phyloP scores from a whole-genome alignment of 345 rosid species.

The Microthlaspi erraticum region DNA sequence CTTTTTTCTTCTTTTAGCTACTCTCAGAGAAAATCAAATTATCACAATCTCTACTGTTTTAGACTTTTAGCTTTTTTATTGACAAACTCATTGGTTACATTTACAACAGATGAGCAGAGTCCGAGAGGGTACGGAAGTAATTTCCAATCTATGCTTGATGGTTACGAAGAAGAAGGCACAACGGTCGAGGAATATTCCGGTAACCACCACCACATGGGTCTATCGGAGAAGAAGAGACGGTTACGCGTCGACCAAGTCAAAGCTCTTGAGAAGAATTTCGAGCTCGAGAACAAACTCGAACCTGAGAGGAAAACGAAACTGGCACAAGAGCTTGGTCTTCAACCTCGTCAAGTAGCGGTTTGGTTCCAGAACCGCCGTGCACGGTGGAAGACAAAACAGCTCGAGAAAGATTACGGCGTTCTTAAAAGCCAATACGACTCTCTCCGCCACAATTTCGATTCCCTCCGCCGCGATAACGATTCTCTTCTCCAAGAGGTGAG shows the following conservation, averaged over 20 bases:
- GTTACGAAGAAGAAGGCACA: slow-evolving; percentile 78
- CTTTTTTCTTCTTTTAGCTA: slow-evolving; percentile 15
- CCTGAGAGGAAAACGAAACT: slow-evolving; percentile 80
- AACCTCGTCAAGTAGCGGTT: slow-evolving; percentile 89
- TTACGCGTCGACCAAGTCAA: slow-evolving; percentile 77
- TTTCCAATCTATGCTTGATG: slow-evolving; percentile 78
- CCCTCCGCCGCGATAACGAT: slow-evolving; percentile 78
- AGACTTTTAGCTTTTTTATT: background rate
- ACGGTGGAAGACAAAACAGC: slow-evolving; percentile 84
- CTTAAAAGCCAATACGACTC: slow-evolving; percentile 66
- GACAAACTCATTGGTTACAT: slow-evolving; percentile 17
- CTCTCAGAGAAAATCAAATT: slow-evolving; percentile 27
- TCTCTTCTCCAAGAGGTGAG: slow-evolving; percentile 80
- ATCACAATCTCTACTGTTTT: background rate
- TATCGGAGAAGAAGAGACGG: slow-evolving; percentile 79
- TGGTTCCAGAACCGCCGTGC: slow-evolving; percentile 97
- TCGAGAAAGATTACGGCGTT: slow-evolving; percentile 68
- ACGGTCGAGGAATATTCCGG: slow-evolving; percentile 63
- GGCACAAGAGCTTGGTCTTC: slow-evolving; percentile 85
- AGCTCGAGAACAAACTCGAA: slow-evolving; percentile 84
- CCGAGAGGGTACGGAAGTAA: slow-evolving; percentile 69
- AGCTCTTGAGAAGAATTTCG: slow-evolving; percentile 87
- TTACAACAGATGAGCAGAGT: slow-evolving; percentile 62
- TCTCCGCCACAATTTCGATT: slow-evolving; percentile 62
- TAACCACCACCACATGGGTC: slow-evolving; percentile 53